Evolutionary conservation across 2,329 filamentous ascomycete species (phyloP), one percentile per base, ranked within the genome.

Genomic region (Zymoseptoria brevis): DNA sequence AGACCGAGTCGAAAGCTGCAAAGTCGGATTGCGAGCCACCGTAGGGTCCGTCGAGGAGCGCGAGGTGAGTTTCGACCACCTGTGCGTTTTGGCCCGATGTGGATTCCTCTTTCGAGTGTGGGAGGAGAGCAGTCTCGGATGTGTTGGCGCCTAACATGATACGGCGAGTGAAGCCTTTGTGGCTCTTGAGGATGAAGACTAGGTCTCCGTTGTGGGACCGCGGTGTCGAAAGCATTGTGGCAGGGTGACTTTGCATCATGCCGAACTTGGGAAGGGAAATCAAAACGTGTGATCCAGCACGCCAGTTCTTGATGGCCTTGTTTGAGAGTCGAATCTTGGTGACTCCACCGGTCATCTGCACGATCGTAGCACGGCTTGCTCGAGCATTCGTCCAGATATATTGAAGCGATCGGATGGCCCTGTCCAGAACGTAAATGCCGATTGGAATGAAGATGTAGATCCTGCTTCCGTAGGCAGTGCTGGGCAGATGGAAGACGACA

Each of bases 321-420:
- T 69, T 72, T 2, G 68, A 66, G 8, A 76, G 62, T n/a, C 64
- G 65, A 24, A 76, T 60, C 57, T 70, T 73, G 1, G 74, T 76
- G 5, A 73, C 73, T 9, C 71, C 70, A n/a, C 74, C 56, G 65
- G 68, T 58, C 7, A 75, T 64, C 22, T 61, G 61, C 2, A 62
- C 57, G 24, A 68, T 57, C 8, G 62, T 48, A 59, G 65, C 54
- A 59, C 67, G 55, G 71, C 64, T 52, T 61, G 70, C 13, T 62
- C 71, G 41, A 41, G 65, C 26, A 58, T 75, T 76, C 26, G 70
- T 71, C 65, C 70, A 73, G 1, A 67, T 67, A 24, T 67, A 72
- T 48, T 70, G 61, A 2, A 67, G 21, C 9, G 65, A 65, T 21
- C 72, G 63, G 11, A 71, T 60, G 2, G 68, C 59, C 11, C 71